Evolutionary conservation across 345 rosid genomes (phyloP), one percentile per base, ranked within the genome.

Genomic region (Murraya koenigii): DNA sequence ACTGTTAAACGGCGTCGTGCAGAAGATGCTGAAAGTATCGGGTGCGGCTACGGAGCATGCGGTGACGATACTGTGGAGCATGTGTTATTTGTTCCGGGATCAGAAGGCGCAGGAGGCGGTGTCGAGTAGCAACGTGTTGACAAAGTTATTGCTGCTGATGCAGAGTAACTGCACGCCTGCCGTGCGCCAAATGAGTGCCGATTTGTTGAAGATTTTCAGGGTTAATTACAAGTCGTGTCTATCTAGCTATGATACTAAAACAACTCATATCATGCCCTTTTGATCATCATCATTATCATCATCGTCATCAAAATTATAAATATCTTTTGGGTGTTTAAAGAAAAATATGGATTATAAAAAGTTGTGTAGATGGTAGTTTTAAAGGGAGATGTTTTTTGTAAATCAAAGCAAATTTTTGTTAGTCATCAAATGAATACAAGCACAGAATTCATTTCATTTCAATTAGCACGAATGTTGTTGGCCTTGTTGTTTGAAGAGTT

Each of bases 241-340:
- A 54, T 71, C 93, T 28, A 81, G 92, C 78, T 95, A 95, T 71
- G 88, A 92, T n/a, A 95, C 99, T 20, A 91, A 92, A 72, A 91
- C 98, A 38, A 95, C 96, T 70, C 99, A 93, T 82, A 92, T 95
- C 61, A 92, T 85, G 86, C 99, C 99, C 52, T 92, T 90, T 79
- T 95, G 94, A 95, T 76, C 62, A n/a, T 60, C 66, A 26, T 30
- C 52, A n/a, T 47, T 10, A 14, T 47, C 54, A 32, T 6, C 36
- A 4, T 10, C 47, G 2, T 10, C 14, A 2, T 44, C 0, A 44
- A 44, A 13, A 44, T 44, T 44, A 69, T 69, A n/a, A 30, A 56
- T 44, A 47, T 25, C 71, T 41, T 67, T 6, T 7, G 56, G 65
- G n/a, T 44, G 66, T 30, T 9, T 10, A 13, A 77, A 2, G 38